These are phyloP conservation scores for Aspergillus japonicus DNA, from an alignment of 2,329 filamentous ascomycete species.

Conservation along the genomic window DNA sequence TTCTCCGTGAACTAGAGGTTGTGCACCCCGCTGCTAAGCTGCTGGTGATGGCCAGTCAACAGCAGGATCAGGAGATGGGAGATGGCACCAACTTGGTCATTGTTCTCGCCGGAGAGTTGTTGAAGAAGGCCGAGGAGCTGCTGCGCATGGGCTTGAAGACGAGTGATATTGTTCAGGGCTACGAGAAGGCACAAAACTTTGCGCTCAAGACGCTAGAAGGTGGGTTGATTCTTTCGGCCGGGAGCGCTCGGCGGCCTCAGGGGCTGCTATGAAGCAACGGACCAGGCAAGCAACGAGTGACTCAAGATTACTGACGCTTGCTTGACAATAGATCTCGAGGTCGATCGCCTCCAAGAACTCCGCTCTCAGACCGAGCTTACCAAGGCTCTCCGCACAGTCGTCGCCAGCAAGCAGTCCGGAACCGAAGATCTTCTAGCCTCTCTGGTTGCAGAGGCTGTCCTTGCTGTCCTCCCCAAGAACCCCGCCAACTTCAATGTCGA, in stretches of 20 bases:
- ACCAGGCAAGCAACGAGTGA: neutral
- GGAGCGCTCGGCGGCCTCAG: slow-evolving; percentile 3
- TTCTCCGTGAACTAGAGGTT: slow-evolving; percentile 94
- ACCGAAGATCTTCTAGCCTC: slow-evolving; percentile 84
- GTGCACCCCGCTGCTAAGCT: slow-evolving; percentile 97
- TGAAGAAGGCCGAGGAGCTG: slow-evolving; percentile 96
- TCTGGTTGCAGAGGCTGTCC: slow-evolving; percentile 78
- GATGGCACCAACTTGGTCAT: slow-evolving; percentile 98
- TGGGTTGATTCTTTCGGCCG: slow-evolving; percentile 33
- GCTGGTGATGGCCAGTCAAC: slow-evolving; percentile 96
- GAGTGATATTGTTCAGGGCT: slow-evolving; percentile 93
- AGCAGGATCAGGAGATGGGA: slow-evolving; percentile 98
- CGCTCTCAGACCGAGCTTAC: slow-evolving; percentile 77
- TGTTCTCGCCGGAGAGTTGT: slow-evolving; percentile 86
- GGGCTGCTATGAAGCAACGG: slow-evolving; percentile 1
- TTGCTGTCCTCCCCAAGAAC: slow-evolving; percentile 93
- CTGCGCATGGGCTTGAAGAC: slow-evolving; percentile 96
- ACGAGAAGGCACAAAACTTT: slow-evolving; percentile 90
- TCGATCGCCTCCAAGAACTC: slow-evolving; percentile 87
- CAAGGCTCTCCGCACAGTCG: slow-evolving; percentile 93
- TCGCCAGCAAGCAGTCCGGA: slow-evolving; percentile 95
- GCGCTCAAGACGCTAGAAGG: slow-evolving; percentile 80
- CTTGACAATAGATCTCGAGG: slow-evolving; percentile 64
- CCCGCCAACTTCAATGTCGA: slow-evolving; percentile 96
- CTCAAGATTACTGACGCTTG: neutral